These are phyloP conservation scores for Atkinsonella texensis DNA, from an alignment of 2,329 filamentous ascomycete genomes.

Conservation along the genomic window DNA sequence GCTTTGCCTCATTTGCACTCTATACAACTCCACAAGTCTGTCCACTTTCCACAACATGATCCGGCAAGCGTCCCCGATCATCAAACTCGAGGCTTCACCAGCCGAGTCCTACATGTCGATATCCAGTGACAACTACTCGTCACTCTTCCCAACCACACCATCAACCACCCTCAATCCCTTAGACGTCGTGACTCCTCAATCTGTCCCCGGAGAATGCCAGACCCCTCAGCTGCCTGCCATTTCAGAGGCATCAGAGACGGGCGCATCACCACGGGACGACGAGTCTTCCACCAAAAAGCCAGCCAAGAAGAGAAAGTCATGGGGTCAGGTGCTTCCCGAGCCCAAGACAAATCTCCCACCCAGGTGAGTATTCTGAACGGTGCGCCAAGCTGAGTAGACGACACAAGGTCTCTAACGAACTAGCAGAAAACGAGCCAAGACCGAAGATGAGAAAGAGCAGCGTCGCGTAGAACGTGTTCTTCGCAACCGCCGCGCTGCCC, in stretches of 20 bases:
- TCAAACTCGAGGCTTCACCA: conserved; percentile 43
- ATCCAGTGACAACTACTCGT: conserved; percentile 35
- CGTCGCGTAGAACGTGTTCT: conserved; percentile 94
- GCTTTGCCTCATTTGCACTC: conserved; percentile 3
- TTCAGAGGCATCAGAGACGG: conserved; percentile 13
- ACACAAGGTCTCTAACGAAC: too few species aligned
- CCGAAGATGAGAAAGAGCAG: conserved; percentile 97
- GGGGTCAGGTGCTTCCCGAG: conserved; percentile 92
- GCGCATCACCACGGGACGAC: conserved; percentile 6
- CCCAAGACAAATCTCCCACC: conserved; percentile 94
- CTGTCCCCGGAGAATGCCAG: conserved; percentile 22
- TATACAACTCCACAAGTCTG: not conserved
- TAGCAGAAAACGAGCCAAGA: conserved; percentile 86
- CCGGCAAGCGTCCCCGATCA: conserved; percentile 28
- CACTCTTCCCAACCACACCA: conserved; percentile 31
- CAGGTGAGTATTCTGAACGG: conserved; percentile 41
- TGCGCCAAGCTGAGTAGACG: too few species aligned
- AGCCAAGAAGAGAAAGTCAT: conserved; percentile 92
- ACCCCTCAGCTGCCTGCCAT: conserved; percentile 12
- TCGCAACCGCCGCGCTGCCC: conserved; percentile 86
- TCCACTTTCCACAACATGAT: conserved; percentile 20
- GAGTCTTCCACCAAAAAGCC: conserved; percentile 51
- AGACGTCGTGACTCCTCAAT: conserved; percentile 38
- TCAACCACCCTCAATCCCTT: conserved; percentile 29
- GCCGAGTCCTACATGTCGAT: conserved; percentile 42